Conservation (phyloP, 139 green algal genomes). For the Zygnema cylindricum region DNA sequence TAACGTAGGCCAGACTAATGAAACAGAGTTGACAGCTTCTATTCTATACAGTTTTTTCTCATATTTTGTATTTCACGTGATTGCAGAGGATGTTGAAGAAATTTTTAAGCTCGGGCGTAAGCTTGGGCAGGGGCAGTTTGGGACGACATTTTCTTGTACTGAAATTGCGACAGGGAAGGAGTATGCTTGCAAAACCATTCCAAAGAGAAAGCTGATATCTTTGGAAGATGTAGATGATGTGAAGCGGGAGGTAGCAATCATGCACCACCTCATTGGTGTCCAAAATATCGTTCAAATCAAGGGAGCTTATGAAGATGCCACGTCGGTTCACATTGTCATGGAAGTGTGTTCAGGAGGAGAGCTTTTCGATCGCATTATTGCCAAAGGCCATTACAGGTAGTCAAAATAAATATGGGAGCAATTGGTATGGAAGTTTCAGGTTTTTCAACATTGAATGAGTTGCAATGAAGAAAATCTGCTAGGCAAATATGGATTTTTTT, state of each 20-base stretch:
- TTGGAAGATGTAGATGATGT: conserved; percentile 94
- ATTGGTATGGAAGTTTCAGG: too few relatives aligned
- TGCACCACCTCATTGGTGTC: conserved; percentile 88
- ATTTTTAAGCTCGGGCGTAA: conserved; percentile 47
- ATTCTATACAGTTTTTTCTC: not conserved
- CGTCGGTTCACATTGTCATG: conserved; percentile 70
- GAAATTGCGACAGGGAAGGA: conserved; percentile 28
- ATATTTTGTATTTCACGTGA: conserved; percentile 13
- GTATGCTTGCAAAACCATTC: conserved; percentile 90
- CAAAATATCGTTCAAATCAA: conserved; percentile 77
- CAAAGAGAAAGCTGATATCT: conserved; percentile 85
- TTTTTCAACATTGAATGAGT: too few relatives aligned
- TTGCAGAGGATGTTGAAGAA: conserved; percentile 24
- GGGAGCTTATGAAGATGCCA: conserved; percentile 38
- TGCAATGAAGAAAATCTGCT: too few relatives aligned
- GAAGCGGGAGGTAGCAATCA: conserved; percentile 88
- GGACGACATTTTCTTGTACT: conserved; percentile 25
- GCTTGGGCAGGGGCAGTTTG: conserved; percentile 55
- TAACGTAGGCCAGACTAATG: not conserved
- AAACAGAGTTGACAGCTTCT: not conserved
- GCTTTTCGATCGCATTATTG: conserved; percentile 86
- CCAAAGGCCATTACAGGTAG: conserved; percentile 76
- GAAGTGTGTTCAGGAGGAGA: conserved; percentile 93
- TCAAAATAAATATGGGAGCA: too few relatives aligned
- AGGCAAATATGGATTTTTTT: too few relatives aligned